Evolutionary conservation across 768 basidiomycete genomes (phyloP).

Genomic region (Candolleomyces efflorescens): DNA sequence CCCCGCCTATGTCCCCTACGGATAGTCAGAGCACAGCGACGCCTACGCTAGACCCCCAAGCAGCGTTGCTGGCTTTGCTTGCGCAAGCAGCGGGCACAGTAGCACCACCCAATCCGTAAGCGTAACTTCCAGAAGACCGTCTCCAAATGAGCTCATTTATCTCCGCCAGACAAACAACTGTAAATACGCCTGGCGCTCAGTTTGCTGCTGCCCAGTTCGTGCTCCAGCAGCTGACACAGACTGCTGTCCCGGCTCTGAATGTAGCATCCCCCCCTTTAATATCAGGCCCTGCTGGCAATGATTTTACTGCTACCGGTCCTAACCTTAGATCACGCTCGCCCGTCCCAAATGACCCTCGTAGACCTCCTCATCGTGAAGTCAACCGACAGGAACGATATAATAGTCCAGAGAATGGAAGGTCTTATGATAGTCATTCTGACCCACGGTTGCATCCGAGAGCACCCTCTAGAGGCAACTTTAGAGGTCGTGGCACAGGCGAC

Average conservation of each 20-base stretch:
- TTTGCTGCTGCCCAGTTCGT: constrained; percentile 59
- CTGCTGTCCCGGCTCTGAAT: constrained; percentile 38
- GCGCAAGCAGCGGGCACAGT: constrained; percentile 50
- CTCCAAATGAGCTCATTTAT: background rate
- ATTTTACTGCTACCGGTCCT: constrained; percentile 24
- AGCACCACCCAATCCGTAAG: background rate
- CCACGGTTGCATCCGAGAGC: constrained; percentile 35
- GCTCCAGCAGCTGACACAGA: constrained; percentile 72
- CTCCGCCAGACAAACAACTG: constrained; percentile 51
- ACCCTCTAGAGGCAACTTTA: constrained; percentile 43
- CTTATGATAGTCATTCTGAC: constrained; percentile 46
- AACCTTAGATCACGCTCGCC: constrained; percentile 34
- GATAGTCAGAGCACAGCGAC: constrained; percentile 12
- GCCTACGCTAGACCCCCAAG: constrained; percentile 47
- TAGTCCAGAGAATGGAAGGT: constrained; percentile 47
- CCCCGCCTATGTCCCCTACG: constrained; percentile 1
- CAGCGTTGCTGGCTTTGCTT: constrained; percentile 64
- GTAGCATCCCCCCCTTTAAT: constrained; percentile 25
- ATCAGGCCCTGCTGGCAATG: constrained; percentile 25
- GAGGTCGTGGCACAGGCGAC: constrained; percentile 57
- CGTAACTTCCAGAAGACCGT: background rate
- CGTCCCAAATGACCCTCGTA: constrained; percentile 10
- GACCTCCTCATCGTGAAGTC: constrained; percentile 38
- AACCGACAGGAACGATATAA: constrained; percentile 44
- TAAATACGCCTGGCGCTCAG: constrained; percentile 43